Conservation (phyloP, 371 early-diverging fungal genomes). For the Cokeromyces recurvatus region DNA sequence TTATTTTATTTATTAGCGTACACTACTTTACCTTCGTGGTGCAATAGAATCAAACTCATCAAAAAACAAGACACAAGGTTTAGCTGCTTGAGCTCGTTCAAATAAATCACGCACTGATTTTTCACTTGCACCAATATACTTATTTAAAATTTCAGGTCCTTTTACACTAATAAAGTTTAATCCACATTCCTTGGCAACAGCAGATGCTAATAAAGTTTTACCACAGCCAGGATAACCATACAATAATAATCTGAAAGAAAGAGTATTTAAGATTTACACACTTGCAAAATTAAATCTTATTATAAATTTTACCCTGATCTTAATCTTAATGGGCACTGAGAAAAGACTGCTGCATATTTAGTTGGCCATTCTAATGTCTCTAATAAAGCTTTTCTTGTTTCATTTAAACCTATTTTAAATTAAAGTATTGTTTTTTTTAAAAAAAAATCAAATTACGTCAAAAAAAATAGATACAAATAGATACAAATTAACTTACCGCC, state of each 20-base stretch:
- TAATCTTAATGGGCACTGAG: constrained; percentile 79
- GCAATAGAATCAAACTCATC: constrained; percentile 98
- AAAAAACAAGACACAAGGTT: constrained; percentile 90
- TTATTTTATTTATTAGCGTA: too few relatives aligned
- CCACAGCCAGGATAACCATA: constrained; percentile 96
- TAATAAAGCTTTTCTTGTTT: constrained; percentile 73
- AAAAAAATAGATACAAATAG: too few relatives aligned
- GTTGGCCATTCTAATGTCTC: constrained; percentile 96
- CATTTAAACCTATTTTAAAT: constrained; percentile 59
- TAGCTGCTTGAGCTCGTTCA: constrained; percentile 87
- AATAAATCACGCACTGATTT: constrained; percentile 89
- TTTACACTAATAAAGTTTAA: constrained; percentile 95
- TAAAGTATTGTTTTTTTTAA: too few relatives aligned
- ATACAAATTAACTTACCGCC: constrained; percentile 73
- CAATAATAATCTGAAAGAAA: constrained; percentile 79
- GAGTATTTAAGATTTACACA: too few relatives aligned
- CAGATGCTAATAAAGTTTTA: constrained; percentile 92
- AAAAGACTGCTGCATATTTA: constrained; percentile 86
- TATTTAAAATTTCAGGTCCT: constrained; percentile 95
- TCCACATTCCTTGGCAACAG: constrained; percentile 89
- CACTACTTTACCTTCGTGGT: constrained; percentile 69
- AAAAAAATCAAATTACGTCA: neutral
- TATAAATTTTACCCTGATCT: constrained; percentile 70
- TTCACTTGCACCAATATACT: constrained; percentile 95
- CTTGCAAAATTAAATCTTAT: too few relatives aligned